Conservation (phyloP, 352 stramenopile species). For the Pythium aphanidermatum region DNA sequence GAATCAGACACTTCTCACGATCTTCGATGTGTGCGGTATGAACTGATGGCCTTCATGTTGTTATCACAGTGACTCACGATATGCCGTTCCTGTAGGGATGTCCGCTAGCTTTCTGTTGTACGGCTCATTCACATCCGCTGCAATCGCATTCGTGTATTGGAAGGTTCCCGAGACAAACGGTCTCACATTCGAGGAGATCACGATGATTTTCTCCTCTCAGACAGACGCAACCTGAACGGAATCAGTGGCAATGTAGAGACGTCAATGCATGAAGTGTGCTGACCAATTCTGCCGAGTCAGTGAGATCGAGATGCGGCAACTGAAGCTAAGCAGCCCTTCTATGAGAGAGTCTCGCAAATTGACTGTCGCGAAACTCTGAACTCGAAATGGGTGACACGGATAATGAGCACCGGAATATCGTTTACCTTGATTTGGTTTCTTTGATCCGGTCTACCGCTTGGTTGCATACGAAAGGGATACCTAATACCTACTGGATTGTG, state of each 20-base stretch:
- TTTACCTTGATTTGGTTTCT: neutral
- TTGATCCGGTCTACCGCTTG: too few relatives aligned
- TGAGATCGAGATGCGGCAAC: too few relatives aligned
- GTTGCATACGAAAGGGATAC: neutral
- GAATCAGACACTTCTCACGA: constrained; percentile 62
- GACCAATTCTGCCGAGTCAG: too few relatives aligned
- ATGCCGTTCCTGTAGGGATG: too few relatives aligned
- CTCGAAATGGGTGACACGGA: too few relatives aligned
- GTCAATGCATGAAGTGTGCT: too few relatives aligned
- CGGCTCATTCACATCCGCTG: constrained; percentile 28
- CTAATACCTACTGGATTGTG: constrained; percentile 12
- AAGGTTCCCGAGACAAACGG: constrained; percentile 67
- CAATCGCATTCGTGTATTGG: constrained; percentile 44
- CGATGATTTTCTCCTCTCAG: constrained; percentile 43
- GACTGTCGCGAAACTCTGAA: too few relatives aligned
- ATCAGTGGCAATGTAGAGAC: too few relatives aligned
- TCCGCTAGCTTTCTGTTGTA: constrained; percentile 54
- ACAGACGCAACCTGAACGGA: too few relatives aligned
- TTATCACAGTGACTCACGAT: neutral
- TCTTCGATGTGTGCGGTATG: constrained; percentile 39
- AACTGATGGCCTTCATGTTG: neutral
- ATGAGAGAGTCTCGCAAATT: too few relatives aligned
- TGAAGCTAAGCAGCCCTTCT: too few relatives aligned
- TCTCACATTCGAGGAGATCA: constrained; percentile 63
- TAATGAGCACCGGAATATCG: too few relatives aligned